A percentile compares a stretch with the other conserved stretches of the same genome.
Conservation (phyloP, 495 filamentous ascomycete species). For the Chlorociboria aeruginascens region DNA sequence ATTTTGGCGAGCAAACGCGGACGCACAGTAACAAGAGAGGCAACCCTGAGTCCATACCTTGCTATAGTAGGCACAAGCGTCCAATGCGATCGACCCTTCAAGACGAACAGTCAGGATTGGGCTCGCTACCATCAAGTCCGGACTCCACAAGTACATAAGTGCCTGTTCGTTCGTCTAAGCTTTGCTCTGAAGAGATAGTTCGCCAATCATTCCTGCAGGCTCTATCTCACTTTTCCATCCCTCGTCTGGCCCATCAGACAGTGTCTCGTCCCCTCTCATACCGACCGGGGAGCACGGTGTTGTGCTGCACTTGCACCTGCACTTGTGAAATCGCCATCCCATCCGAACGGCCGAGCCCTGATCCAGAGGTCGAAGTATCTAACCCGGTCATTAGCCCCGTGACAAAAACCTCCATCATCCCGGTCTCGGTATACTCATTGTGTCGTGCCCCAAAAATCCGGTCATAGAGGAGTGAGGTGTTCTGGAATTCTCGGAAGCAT, state of each 20-base stretch:
- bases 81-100: too few relatives aligned
- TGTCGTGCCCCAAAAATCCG: background rate
- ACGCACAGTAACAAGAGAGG: too few relatives aligned
- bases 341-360: slow-evolving; percentile 3
- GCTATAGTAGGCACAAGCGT: too few relatives aligned
- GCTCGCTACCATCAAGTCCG: too few relatives aligned
- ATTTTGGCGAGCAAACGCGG: too few relatives aligned
- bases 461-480: slow-evolving; percentile 2
- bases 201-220: slow-evolving; percentile 7
- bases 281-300: background rate
- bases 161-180: too few relatives aligned
- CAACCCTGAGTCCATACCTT: too few relatives aligned
- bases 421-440: slow-evolving; percentile 1
- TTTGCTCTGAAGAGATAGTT: background rate
- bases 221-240: background rate
- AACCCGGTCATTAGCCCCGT: too few relatives aligned
- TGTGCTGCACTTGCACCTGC: too few relatives aligned
- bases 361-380: background rate
- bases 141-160: too few relatives aligned
- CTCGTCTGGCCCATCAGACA: slow-evolving; percentile 3
- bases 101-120: too few relatives aligned
- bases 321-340: background rate
- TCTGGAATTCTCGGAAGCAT: slow-evolving; percentile 4
- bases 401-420: slow-evolving; percentile 2
- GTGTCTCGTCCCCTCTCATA: slow-evolving; percentile 2